Evolutionary conservation across 352 stramenopile species (phyloP), one percentile per base, ranked within the genome.

Genomic region (Pythium brassicae): DNA sequence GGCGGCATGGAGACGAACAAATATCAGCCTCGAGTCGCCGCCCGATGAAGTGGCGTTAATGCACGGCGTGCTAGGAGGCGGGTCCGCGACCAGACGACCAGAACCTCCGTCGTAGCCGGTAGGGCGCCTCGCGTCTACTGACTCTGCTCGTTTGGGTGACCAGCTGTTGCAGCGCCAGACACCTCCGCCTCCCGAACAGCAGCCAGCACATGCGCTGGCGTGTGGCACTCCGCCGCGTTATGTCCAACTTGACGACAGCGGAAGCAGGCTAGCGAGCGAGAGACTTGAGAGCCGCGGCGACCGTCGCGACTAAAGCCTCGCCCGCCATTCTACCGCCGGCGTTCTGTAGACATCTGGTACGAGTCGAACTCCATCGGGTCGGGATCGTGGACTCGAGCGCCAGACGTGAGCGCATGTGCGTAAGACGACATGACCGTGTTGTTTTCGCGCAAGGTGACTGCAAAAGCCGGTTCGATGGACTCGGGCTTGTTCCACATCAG

Each of bases 311-410:
- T 9, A 35, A 35, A 35, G 9, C 5, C 29, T 10, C 29, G 29
- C 29, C 4, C 29, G 29, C 29, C 29, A 35, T 4, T 10, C 29
- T 35, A 10, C 5, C 29, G 9, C 29, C 5, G 29, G 29, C 29
- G 9, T 10, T 35, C 29, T 4, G 29, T 9, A 7, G 43, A 14
- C 2, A 35, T 40, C 0, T 58, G 32, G 40, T 45, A 47, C 3
- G 47, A 50, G 39, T 59, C 56, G 25, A 61, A 61, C 56, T 64
- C 46, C 47, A 68, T 61, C 1, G 52, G 56, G 25, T 64, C 44
- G n/a, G 55, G 50, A 2, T 0, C 39, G 29, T 35, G 5, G 9
- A 35, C 29, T 35, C 29, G 29, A 10, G 5, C 29, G 29, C 9
- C 9, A 35, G 29, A 9, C 29, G 29, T 35, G 5, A 35, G 29